These are phyloP conservation scores for Cryphonectria nitschkei DNA, from an alignment of 2,329 filamentous ascomycete genomes.

Conservation along the genomic window DNA sequence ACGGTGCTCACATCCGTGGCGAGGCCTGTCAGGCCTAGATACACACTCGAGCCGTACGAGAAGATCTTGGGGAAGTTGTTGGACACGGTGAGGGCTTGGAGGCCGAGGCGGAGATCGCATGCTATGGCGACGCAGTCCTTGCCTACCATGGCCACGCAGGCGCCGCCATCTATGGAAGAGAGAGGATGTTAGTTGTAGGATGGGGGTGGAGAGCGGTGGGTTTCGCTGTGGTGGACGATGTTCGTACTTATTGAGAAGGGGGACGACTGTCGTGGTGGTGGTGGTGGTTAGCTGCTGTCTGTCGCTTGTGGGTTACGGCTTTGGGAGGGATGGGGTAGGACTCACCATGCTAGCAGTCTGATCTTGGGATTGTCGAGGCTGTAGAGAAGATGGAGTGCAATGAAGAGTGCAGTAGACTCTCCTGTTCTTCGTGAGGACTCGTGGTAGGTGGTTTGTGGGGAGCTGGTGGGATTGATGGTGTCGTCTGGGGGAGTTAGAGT, in stretches of 20 bases:
- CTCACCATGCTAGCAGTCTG: slow-evolving; percentile 40
- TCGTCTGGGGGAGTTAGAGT: slow-evolving; percentile 15
- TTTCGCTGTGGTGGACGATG: background rate
- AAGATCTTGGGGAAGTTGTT: slow-evolving; percentile 99
- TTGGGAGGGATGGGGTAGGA: slow-evolving; percentile 1
- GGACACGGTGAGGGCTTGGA: slow-evolving; percentile 94
- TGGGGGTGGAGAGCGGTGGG: slow-evolving; percentile 17
- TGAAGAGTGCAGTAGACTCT: background rate
- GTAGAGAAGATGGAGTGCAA: background rate
- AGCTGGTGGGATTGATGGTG: slow-evolving; percentile 15
- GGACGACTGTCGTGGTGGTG: slow-evolving; percentile 63
- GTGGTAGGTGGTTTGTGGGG: slow-evolving; percentile 2
- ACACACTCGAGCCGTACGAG: slow-evolving; percentile 86
- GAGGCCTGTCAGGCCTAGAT: slow-evolving; percentile 92
- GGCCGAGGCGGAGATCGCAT: slow-evolving; percentile 95
- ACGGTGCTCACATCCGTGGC: slow-evolving; percentile 96
- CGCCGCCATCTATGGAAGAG: slow-evolving; percentile 72
- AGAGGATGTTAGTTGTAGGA: slow-evolving; percentile 30
- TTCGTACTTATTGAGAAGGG: slow-evolving; percentile 89
- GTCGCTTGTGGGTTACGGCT: slow-evolving; percentile 16
- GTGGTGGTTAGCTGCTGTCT: slow-evolving; percentile 38
- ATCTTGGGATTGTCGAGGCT: background rate
- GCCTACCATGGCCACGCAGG: slow-evolving; percentile 97
- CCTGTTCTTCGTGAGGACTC: background rate
- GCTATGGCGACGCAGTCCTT: slow-evolving; percentile 99